Evolutionary conservation across 1,284 basidiomycete genomes (phyloP), one percentile per base, ranked within the genome.

Genomic region (Naganishia sp.): DNA sequence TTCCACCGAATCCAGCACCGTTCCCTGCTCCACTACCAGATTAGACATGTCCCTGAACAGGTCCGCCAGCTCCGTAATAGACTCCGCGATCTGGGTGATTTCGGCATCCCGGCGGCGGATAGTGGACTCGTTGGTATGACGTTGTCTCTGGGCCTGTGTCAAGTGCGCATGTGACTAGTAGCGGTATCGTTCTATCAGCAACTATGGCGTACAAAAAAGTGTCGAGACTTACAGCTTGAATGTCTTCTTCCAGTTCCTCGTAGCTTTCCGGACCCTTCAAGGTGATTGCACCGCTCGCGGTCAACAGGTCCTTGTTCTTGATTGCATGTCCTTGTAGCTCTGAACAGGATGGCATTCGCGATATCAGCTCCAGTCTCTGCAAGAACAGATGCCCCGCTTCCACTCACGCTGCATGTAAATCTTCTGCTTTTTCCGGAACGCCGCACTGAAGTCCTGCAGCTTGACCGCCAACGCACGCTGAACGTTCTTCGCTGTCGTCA

Each of bases 21-120:
- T 97, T 13, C 96, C 96, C 77, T 99, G 96, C 79, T 99, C 96
- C 70, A 99, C 97, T 65, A 99, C 93, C 68, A 99, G 85, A 46
- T 85, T 86, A 25, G 89, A 90, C 46, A 99, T 83, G 76, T 99
- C 96, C 72, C 94, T 92, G 84, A 99, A 99, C 50, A 99, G 85
- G 74, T 95, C 93, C 1, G 94, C 94, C 25, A 99, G 84, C 55
- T 88, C 87, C 42, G 89, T 85, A 72, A 99, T 99, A 15, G 90
- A 94, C 70, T 90, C 88, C 0, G 95, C 94, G 70, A 99, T 95
- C 74, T 94, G 88, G 31, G 87, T 86, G 69, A 99, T 85, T 76
- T 98, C 93, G 67, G 84, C 83, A 73, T 89, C 85, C 61, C 90
- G 87, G 63, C 83, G 81, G 58, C 83, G 85, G 63, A 92, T 82